Conservation (phyloP, 352 stramenopile genomes). For the Pythium guiyangense region DNA sequence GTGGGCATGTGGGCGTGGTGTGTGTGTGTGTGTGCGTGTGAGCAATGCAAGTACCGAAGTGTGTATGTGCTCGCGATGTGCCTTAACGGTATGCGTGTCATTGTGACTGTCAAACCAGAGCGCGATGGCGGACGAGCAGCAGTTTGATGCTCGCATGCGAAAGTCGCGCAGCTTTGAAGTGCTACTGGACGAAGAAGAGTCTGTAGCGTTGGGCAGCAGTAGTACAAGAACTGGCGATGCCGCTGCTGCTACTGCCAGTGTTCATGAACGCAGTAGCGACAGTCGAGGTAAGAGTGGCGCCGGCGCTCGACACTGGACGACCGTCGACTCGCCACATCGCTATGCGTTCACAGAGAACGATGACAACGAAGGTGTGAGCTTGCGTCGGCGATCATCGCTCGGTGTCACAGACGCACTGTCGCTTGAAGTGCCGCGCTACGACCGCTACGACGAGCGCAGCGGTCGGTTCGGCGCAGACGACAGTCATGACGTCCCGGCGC, state of each 20-base stretch:
- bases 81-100: neutral
- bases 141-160: constrained; percentile 11
- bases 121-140: constrained; percentile 1
- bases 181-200: constrained; percentile 22
- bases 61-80: too few species aligned
- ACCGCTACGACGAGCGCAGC: constrained; percentile 19
- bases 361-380: neutral
- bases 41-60: too few species aligned
- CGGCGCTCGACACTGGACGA: neutral
- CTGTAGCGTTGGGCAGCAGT: neutral
- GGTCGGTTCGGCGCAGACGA: constrained; percentile 4
- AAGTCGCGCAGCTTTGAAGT: constrained; percentile 46
- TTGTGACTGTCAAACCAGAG: neutral
- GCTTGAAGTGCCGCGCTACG: constrained; percentile 35
- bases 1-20: too few species aligned
- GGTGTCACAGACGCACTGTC: constrained; percentile 34
- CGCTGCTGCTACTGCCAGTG: neutral
- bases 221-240: neutral
- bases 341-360: constrained; percentile 2
- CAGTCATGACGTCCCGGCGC: constrained; percentile 2
- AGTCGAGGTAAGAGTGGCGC: neutral
- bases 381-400: constrained; percentile 12
- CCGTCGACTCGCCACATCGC: neutral
- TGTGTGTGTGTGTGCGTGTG: too few species aligned
- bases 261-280: neutral